These are phyloP conservation scores for Tulasnella sp. DNA, from an alignment of 768 basidiomycete species.

Conservation along the genomic window DNA sequence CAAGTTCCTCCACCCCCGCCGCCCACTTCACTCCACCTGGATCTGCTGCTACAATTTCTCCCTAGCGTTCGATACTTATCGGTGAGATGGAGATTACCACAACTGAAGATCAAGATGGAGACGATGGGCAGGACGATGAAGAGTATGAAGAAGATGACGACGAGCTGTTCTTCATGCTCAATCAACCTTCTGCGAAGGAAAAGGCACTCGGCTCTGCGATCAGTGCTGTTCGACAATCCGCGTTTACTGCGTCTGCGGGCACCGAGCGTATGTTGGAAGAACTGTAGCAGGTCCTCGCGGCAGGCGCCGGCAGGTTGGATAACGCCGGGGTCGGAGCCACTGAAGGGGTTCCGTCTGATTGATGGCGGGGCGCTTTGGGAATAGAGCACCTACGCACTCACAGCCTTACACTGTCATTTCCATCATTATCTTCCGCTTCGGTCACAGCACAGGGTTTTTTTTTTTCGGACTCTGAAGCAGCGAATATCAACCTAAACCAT, in stretches of 20 bases:
- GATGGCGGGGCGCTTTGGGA: constrained; percentile 36
- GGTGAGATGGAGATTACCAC: too few species aligned
- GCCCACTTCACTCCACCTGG: too few species aligned
- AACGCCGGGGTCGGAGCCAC: constrained; percentile 41
- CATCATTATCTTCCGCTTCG: neutral
- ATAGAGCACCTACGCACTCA: neutral
- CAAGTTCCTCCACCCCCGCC: too few species aligned
- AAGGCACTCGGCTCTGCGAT: neutral
- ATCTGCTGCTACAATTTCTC: too few species aligned
- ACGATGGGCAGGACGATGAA: constrained; percentile 55
- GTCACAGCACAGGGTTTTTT: too few species aligned
- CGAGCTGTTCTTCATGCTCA: constrained; percentile 16
- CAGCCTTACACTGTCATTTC: neutral
- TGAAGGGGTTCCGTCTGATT: constrained; percentile 32
- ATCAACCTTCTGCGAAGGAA: neutral
- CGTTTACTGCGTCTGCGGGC: constrained; percentile 21
- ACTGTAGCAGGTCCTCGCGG: constrained; percentile 6
- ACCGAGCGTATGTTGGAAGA: constrained; percentile 13
- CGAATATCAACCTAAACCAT: too few species aligned
- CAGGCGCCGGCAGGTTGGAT: constrained; percentile 19
- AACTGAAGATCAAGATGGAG: constrained; percentile 33
- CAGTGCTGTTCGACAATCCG: neutral
- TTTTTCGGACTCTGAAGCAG: too few species aligned
- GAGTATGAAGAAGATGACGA: constrained; percentile 50
- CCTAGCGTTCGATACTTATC: too few species aligned